Percentiles rank a stretch among this genome's conserved stretches.
Conservation (phyloP, 1,139 yeast species). For the Sugiyamaella novakii region DNA sequence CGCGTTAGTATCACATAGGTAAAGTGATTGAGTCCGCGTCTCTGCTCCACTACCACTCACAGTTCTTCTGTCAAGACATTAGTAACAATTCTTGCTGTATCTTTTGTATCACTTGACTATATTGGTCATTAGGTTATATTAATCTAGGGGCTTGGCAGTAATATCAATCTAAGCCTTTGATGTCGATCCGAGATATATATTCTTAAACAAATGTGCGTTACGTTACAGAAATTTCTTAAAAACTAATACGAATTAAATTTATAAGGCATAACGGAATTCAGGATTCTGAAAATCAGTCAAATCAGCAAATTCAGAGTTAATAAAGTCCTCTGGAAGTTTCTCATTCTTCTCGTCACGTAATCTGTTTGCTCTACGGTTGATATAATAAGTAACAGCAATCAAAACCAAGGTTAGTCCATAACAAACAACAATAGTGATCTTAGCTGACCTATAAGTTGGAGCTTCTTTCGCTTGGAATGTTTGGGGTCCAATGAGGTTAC, state of each 20-base stretch:
- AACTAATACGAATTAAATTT: too few relatives aligned
- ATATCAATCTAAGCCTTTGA: too few relatives aligned
- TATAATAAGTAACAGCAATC: slow-evolving; percentile 36
- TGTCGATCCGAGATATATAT: too few relatives aligned
- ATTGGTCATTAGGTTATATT: not conserved
- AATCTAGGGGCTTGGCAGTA: too few relatives aligned
- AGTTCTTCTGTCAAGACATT: not conserved
- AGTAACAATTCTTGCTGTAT: not conserved
- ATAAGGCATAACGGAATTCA: slow-evolving; percentile 41
- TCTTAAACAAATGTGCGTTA: too few relatives aligned
- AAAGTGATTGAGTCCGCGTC: too few relatives aligned
- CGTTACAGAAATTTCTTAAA: slow-evolving; percentile 1
- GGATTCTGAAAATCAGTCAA: slow-evolving; percentile 69
- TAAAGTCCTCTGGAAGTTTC: slow-evolving; percentile 34
- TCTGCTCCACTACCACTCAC: not conserved
- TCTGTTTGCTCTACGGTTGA: slow-evolving; percentile 43
- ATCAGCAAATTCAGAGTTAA: slow-evolving; percentile 58
- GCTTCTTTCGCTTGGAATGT: slow-evolving; percentile 55
- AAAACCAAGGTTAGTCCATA: slow-evolving; percentile 34
- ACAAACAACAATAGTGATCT: slow-evolving; percentile 47
- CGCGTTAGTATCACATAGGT: too few relatives aligned
- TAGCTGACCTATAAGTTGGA: slow-evolving; percentile 55
- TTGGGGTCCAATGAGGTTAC: slow-evolving; percentile 60
- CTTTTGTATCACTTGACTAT: not conserved
- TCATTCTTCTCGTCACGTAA: slow-evolving; percentile 38